These are phyloP conservation scores for Protea cynaroides DNA, from an alignment of 164 flowering plant genomes.

Conservation along the genomic window DNA sequence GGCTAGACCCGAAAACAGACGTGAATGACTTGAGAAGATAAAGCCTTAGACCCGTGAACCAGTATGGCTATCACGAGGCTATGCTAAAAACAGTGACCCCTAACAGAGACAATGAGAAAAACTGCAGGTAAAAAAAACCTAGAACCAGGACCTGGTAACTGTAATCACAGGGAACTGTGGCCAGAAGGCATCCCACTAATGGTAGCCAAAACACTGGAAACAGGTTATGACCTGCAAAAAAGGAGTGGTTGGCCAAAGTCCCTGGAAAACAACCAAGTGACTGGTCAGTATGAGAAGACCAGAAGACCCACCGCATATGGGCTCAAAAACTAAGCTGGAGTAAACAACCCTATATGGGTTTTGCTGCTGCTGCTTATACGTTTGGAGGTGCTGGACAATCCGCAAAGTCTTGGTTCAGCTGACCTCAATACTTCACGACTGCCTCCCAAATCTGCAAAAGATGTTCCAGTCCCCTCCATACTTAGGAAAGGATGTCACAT, in stretches of 20 bases:
- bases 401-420: background rate
- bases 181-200: conserved; percentile 16
- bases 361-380: conserved; percentile 5
- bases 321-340: conserved; percentile 35
- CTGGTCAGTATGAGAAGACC: background rate
- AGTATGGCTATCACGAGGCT: background rate
- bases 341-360: conserved; percentile 13
- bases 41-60: conserved; percentile 10
- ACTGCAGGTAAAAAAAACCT: conserved; percentile 2
- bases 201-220: conserved; percentile 33
- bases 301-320: conserved; percentile 33
- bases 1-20: conserved; percentile 4
- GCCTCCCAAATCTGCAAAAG: conserved; percentile 5
- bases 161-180: conserved; percentile 29
- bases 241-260: conserved; percentile 24
- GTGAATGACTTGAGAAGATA: background rate
- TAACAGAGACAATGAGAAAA: background rate
- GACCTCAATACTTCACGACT: background rate
- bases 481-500: conserved; percentile 65
- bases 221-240: conserved; percentile 59
- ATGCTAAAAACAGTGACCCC: conserved; percentile 20
- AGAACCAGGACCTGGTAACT: conserved; percentile 24
- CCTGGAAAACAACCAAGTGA: conserved; percentile 28
- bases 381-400: conserved; percentile 1
- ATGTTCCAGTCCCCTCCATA: background rate